Base-by-base conservation (phyloP, 441 rosid genomes). In the Corymbia citriodora region DNA sequence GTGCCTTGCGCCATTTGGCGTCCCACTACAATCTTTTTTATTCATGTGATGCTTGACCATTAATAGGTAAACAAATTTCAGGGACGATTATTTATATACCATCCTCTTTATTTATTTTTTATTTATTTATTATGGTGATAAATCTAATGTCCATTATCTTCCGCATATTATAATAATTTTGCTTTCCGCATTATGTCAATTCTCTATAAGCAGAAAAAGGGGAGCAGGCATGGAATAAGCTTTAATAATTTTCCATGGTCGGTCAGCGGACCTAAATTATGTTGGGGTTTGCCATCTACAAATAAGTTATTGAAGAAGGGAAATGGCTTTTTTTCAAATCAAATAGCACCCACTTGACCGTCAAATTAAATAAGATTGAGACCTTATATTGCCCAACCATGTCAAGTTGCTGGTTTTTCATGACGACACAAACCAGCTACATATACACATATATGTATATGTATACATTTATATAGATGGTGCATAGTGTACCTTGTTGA, bases 131-230 rank as follows among this genome's bases (percentile, higher is more conserved):
- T 27, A 55, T 65, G 92, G 92, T 92, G 97, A 95, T 93, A 92
- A 94, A 70, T 86, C 94, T 96, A 91, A 95, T 94, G 97, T 85
- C 90, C 94, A 93, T 94, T 94, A 92, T 88, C 93, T 65, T 88
- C 93, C 88, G 61, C 72, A 70, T 85, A 89, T 91, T 91, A 31
- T 83, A 45, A 85, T 40, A 17, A 85, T 27, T 27, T 89, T 92
- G 91, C 59, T 90, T 92, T 63, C 17, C 50, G 85, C 52, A 48
- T 79, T 12, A 79, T 59, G 31, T 89, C 53, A n/a, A 88, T 91
- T 52, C 85, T 72, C 65, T 31, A 65, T 88, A 17, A n/a, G 52
- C 65, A 48, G 15, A 53, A 87, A 55, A 54, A 13, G 25, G 27
- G 48, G 54, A 55, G 49, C n/a, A 89, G 36, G 40, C 57, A 70